Base-by-base conservation (phyloP, 2,329 filamentous ascomycete species). In the Exserohilum rostratum region DNA sequence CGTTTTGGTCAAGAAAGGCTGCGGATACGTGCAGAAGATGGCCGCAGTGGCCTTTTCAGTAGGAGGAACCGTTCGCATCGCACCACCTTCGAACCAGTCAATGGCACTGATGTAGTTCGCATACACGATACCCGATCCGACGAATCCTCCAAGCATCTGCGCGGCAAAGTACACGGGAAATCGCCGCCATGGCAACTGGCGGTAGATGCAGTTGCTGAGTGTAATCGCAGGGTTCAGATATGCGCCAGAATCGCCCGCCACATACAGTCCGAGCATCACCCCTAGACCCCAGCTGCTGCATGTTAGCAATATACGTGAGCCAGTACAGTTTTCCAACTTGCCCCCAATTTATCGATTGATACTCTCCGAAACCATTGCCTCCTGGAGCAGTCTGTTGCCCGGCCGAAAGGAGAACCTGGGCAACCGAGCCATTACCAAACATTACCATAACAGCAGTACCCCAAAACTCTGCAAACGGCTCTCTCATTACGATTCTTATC, bases 1-100 rank as follows among this genome's bases (percentile, higher is more conserved):
- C 0, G 85, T 83, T 45, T 82, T 85, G 2, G 84, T 87, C 78
- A 90, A 81, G 72, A 90, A 89, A 0, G 76, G 66, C 34, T 85
- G 84, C 0, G 88, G 88, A 64, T 91, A 91, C 0, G 89, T 90
- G 78, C 85, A 88, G 71, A 91, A 91, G 60, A 91, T 85, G 2
- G 84, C 87, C 0, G 86, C 89, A 0, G 87, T 87, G 1, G 87
- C 82, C 39, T 83, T 88, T 11, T 59, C n/a, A 1, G 66, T 65
- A 2, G 71, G 83, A 7, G 81, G 82, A 0, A 90, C 87, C 1
- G 87, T 90, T 20, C 88, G 81, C 53, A 88, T 79, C 22, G 56
- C 56, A 2, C 81, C 81, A 12, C 87, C 88, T 70, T 90, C 87
- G 62, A 83, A 86, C 18, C 75, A 70, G 61, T 89, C 82, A 61